These are phyloP conservation scores for Gracilariopsis chorda DNA, from an alignment of 23 red algal species.

Conservation along the genomic window DNA sequence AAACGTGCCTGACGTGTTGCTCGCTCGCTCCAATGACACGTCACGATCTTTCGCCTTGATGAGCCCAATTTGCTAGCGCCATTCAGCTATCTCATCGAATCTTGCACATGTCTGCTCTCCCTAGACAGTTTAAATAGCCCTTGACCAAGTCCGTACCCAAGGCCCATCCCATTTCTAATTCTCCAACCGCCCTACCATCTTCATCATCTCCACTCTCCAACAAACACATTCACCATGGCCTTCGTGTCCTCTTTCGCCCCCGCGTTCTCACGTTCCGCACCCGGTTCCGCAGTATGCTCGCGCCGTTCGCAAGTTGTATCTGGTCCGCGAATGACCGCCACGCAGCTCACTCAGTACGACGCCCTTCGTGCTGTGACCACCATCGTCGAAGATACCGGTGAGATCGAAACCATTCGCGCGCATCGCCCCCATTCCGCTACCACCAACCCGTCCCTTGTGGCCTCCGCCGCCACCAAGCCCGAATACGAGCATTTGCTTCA, in stretches of 20 bases:
- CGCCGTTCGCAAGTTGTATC: background rate
- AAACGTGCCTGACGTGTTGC: no score
- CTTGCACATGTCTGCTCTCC: no score
- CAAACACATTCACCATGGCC: background rate
- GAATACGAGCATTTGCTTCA: slow-evolving; percentile 65
- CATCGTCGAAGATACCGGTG: slow-evolving; percentile 88
- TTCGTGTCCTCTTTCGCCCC: slow-evolving; percentile 22
- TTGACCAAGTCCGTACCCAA: no score
- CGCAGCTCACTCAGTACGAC: slow-evolving; percentile 51
- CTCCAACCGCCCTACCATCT: no score
- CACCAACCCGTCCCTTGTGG: slow-evolving; percentile 84
- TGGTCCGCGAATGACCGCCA: slow-evolving; percentile 1
- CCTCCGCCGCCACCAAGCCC: slow-evolving; percentile 45
- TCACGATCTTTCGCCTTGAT: no score
- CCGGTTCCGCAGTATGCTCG: background rate
- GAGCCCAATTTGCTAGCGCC: no score
- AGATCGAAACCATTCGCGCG: slow-evolving; percentile 60
- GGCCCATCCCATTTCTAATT: no score
- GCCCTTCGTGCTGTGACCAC: slow-evolving; percentile 41
- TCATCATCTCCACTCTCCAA: background rate
- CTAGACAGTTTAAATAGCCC: no score
- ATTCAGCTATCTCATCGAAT: no score
- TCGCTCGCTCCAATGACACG: no score
- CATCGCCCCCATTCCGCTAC: slow-evolving; percentile 70
- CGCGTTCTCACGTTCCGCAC: background rate